Evolutionary conservation across 1,284 basidiomycete genomes (phyloP).

Genomic region (Sutorius eximius): DNA sequence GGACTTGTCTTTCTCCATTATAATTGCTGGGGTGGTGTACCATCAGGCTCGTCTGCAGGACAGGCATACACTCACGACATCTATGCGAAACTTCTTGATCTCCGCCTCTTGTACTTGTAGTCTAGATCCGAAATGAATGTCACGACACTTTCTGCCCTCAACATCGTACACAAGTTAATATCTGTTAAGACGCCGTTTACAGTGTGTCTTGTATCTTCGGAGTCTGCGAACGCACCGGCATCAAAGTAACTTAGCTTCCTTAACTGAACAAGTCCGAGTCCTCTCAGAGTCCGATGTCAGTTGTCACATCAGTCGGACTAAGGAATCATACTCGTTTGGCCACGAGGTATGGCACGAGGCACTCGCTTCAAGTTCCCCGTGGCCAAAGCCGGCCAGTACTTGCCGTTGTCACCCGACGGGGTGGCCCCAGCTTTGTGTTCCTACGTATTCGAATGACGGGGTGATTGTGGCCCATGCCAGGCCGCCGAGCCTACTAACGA

Average conservation of each 20-base stretch:
- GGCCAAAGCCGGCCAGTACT: not conserved
- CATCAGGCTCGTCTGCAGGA: slow-evolving; percentile 8
- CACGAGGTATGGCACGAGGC: not conserved
- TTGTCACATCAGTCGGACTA: too few species aligned
- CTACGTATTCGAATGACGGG: too few species aligned
- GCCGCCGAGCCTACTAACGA: too few species aligned
- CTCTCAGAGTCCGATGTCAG: not conserved
- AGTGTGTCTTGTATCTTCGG: not conserved
- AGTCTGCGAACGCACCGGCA: not conserved
- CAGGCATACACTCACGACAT: slow-evolving; percentile 4
- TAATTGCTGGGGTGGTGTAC: slow-evolving; percentile 10
- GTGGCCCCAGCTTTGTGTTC: too few species aligned
- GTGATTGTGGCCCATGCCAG: too few species aligned
- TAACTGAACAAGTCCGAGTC: too few species aligned
- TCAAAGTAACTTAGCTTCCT: too few species aligned
- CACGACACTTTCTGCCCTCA: not conserved
- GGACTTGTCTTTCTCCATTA: slow-evolving; percentile 9
- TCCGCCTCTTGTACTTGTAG: slow-evolving; percentile 13
- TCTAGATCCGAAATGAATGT: not conserved
- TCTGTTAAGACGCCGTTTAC: not conserved
- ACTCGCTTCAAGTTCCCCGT: not conserved
- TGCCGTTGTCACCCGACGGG: too few species aligned
- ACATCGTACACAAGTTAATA: not conserved
- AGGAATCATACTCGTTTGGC: too few species aligned
- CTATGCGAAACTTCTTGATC: not conserved